Percentiles rank a stretch among this genome's conserved stretches.
Conservation (phyloP, 2,329 filamentous ascomycete genomes). For the Fusarium sp. region DNA sequence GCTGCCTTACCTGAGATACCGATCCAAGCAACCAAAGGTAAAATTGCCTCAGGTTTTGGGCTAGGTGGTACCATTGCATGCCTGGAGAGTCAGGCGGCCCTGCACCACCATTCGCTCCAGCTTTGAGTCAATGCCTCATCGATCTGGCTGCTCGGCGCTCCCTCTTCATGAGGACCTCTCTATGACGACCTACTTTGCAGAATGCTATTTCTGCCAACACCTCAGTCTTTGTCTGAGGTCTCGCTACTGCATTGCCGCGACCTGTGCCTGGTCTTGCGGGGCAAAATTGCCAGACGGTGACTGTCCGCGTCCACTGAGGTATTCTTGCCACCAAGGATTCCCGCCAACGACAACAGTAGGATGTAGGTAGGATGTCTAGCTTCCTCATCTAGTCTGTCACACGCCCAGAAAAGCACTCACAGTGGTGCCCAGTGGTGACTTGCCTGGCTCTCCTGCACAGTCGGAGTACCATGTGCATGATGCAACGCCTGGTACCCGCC, state of each 20-base stretch:
- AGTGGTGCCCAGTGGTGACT: not conserved
- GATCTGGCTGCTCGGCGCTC: not conserved
- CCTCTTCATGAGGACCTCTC: not conserved
- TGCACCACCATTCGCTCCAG: not conserved
- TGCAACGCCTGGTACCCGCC: conserved; percentile 14
- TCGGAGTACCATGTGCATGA: not conserved
- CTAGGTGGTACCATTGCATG: not conserved
- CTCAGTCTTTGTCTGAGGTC: conserved; percentile 3
- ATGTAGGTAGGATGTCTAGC: not conserved
- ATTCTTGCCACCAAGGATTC: conserved; percentile 23
- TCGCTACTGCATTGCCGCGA: not conserved
- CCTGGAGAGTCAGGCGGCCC: conserved; percentile 5
- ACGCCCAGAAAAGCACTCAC: conserved; percentile 17
- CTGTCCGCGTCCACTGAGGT: conserved; percentile 8
- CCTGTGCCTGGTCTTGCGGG: conserved; percentile 4
- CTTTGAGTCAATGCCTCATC: not conserved
- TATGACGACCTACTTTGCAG: not conserved
- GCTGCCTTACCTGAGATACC: not conserved
- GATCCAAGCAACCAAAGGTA: not conserved
- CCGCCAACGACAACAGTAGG: conserved; percentile 20
- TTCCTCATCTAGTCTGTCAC: not conserved
- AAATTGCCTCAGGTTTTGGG: not conserved
- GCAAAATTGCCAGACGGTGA: conserved; percentile 3
- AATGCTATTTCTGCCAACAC: not conserved
- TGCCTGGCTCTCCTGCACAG: not conserved